A percentile compares a stretch with the other conserved stretches of the same genome.
phyloP scores from a whole-genome alignment of 2,329 filamentous ascomycete genomes.

The Pseudogymnoascus verrucosus region DNA sequence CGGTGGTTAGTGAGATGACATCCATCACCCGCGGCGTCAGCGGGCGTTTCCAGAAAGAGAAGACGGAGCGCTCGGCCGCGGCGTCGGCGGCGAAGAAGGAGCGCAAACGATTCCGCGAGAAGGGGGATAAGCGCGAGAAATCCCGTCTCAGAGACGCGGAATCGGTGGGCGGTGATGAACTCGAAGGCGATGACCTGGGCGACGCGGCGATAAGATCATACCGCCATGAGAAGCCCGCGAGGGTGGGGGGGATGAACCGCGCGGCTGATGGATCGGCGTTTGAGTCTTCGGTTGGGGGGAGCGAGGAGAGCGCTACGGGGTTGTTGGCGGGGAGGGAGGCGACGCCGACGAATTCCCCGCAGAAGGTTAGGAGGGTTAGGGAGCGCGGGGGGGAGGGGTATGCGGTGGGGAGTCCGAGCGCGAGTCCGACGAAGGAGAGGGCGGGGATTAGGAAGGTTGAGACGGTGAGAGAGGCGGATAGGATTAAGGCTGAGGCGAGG shows the following conservation, averaged over 20 bases:
- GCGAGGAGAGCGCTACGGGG: conserved; percentile 35
- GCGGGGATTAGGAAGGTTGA: conserved; percentile 15
- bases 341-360: conserved; percentile 48
- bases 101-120: conserved; percentile 14
- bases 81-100: conserved; percentile 24
- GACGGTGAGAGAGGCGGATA: conserved; percentile 42
- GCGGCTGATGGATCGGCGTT: conserved; percentile 70
- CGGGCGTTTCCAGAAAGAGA: conserved; percentile 17
- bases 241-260: conserved; percentile 83
- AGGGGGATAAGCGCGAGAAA: neutral
- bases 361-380: conserved; percentile 18
- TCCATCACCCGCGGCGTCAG: conserved; percentile 24
- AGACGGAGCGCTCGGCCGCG: conserved; percentile 13
- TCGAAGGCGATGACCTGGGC: conserved; percentile 46
- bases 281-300: conserved; percentile 28
- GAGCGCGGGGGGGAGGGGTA: neutral
- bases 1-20: conserved; percentile 5
- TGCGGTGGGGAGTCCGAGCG: neutral
- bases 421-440: conserved; percentile 12
- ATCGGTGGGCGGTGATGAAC: conserved; percentile 26
- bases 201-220: conserved; percentile 72
- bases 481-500: conserved; percentile 47
- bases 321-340: conserved; percentile 50
- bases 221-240: conserved; percentile 75
- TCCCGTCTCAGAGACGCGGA: neutral